Evolutionary conservation across 768 basidiomycete species (phyloP), one percentile per base, ranked within the genome.

Genomic region (Chalciporus chontae): DNA sequence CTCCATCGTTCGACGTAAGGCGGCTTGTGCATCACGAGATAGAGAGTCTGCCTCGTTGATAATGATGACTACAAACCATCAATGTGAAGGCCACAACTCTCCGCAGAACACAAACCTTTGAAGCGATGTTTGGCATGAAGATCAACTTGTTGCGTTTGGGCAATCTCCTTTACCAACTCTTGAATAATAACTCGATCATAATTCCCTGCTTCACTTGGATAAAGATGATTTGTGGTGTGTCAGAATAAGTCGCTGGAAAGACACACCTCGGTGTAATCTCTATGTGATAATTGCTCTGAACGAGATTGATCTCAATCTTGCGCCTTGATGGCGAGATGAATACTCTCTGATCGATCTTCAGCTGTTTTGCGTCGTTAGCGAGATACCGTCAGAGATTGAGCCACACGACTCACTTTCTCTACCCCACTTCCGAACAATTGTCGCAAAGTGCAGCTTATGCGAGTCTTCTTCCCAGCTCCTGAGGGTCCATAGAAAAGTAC

Each of bases 91-190:
- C 39, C 21, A 8, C 34, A 23, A 38, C 24, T 31, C 15, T 23
- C 19, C 8, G 27, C 0, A 6, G 15, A n/a, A 26, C 50, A 40
- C 55, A 38, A 36, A 93, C 95, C 94, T 77, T 99, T 99, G 72
- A 99, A 99, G 50, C 90, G 78, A 60, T 99, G 94, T 66, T 89
- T 94, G 3, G 95, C 95, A 62, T 81, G 90, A 55, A 97, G 69
- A 71, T 99, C 95, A 9, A 99, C 93, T 66, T 98, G 95, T 66
- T 99, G 95, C 2, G 94, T 99, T 69, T 97, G 94, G 2, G 95
- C 95, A 59, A 99, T 97, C 70, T 98, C 95, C 68, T 98, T 99
- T 50, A 99, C 70, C 40, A 99, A 79, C 61, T 99, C 95, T 63
- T 98, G 95, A 45, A 99, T 92, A 43, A 99, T 93, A 1, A 94